Evolutionary conservation across 2,329 filamentous ascomycete genomes (phyloP), one percentile per base, ranked within the genome.

Genomic region (Huntiella moniliformis): DNA sequence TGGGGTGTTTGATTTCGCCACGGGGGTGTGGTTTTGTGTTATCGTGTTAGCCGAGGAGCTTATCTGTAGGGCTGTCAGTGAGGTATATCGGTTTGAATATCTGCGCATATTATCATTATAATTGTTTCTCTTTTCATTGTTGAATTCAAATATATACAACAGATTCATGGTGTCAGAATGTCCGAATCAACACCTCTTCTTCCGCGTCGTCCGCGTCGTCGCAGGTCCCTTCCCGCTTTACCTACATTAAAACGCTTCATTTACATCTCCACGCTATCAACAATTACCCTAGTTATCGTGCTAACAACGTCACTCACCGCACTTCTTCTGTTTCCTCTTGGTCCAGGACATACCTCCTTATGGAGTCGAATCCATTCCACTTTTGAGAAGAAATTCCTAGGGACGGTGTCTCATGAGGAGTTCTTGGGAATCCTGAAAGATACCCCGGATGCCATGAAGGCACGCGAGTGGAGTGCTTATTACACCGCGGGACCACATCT

Each of bases 401-500:
- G 42, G 31, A 38, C 39, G 38, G 13, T 32, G 44, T 56, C 56
- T 18, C 68, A 68, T 49, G 63, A 69, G 33, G 62, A 76, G 52
- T 63, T 79, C n/a, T 63, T 68, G 51, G 54, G 61, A 4, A 71
- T 79, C 28, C 57, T 80, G 34, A 61, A 77, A 38, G 65, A 71
- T 22, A 77, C 73, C 0, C 76, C 76, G 4, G 69, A 67, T 47
- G 63, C 67, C 28, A 62, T 70, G 40, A 68, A 67, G 52, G 72
- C 71, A 6, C 67, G 72, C 51, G 74, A 84, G 61, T 87, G 81
- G 81, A 83, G 77, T 59, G 67, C 66, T 51, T 88, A 87, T 58
- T 88, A 88, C 55, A 82, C 82, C 0, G 65, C 77, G 0, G 83
- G 83, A 0, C 70, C 79, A 13, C 83, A 88, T 61, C 62, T 88